These are phyloP conservation scores for Beta macrorhiza DNA, from an alignment of 179 eudicot genomes.

Conservation along the genomic window DNA sequence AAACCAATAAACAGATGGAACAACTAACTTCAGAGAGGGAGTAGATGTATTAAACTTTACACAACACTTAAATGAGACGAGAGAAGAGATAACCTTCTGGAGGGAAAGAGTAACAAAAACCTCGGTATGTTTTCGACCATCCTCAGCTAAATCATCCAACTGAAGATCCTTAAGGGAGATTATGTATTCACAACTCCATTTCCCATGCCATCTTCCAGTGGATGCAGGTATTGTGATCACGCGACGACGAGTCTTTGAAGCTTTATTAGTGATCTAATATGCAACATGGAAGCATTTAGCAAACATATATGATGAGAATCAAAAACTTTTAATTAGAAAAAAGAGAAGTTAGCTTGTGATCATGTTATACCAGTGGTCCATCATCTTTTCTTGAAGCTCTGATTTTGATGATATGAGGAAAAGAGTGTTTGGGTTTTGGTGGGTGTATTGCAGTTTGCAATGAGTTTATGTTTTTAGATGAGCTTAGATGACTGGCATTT, in stretches of 20 bases:
- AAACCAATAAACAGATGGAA: too few species aligned
- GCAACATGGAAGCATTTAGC: neutral
- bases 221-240: conserved; percentile 36
- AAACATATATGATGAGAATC: neutral
- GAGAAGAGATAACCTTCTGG: conserved; percentile 31
- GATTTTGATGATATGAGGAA: conserved; percentile 15
- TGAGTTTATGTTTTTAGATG: conserved; percentile 34
- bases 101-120: conserved; percentile 36
- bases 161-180: conserved; percentile 39
- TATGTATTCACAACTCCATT: conserved; percentile 39
- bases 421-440: conserved; percentile 1
- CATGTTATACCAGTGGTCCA: conserved; percentile 23
- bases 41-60: too few species aligned
- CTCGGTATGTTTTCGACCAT: conserved; percentile 32
- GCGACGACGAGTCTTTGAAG: conserved; percentile 22
- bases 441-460: conserved; percentile 14
- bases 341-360: neutral
- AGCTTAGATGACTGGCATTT: conserved; percentile 25
- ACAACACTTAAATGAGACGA: too few species aligned
- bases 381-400: conserved; percentile 24
- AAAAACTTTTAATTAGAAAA: neutral
- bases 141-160: conserved; percentile 42
- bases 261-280: conserved; percentile 24
- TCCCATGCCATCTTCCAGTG: conserved; percentile 35
- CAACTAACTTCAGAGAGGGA: too few species aligned